Base-by-base conservation (phyloP, 2,329 filamentous ascomycete species). In the Pyricularia sp. region DNA sequence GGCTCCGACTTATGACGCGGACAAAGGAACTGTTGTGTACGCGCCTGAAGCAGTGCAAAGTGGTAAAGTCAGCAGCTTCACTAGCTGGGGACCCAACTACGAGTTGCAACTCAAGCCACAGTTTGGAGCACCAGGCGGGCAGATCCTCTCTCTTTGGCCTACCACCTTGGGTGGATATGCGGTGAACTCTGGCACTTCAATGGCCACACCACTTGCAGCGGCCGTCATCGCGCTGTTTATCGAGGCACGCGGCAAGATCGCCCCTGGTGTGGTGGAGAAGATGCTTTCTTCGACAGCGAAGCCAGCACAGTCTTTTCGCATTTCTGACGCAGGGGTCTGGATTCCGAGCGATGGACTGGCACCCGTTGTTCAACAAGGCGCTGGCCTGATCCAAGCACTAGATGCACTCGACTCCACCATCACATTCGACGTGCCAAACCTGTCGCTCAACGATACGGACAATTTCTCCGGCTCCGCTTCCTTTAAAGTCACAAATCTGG, bases 401-500 rank as follows among this genome's bases (percentile, higher is more conserved):
- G 74, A 78, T 62, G 76, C 77, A 1, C 73, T 77, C 7, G 71
- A 77, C 59, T 70, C 74, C 19, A 76, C 70, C 1, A 76, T 74
- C 0, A 65, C 75, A 24, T 70, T 80, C 13, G 73, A 72, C 57
- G 72, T 75, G 0, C 72, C 72, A 8, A 76, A 73, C 65, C 71
- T 81, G 1, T 86, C 83, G 0, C 73, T 72, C 64, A 77, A 81
- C 63, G 82, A 84, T 53, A 77, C 74, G 0, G 84, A 87, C 65
- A 84, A 87, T 69, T 35, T 62, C 31, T 80, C 67, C 73, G 70
- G 59, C 73, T 80, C 69, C 72, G 70, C 61, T 80, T 81, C 60
- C 2, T 62, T 62, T 33, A 62, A 31, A 16, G 33, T 62, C 31
- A 62, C 60, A 35, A 62, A 62, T 70, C 71, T 70, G 12, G 78